A percentile compares a stretch with the other conserved stretches of the same genome.
These are phyloP conservation scores for Cordyceps cateniannulata DNA, from an alignment of 2,329 filamentous ascomycete species.

Conservation along the genomic window DNA sequence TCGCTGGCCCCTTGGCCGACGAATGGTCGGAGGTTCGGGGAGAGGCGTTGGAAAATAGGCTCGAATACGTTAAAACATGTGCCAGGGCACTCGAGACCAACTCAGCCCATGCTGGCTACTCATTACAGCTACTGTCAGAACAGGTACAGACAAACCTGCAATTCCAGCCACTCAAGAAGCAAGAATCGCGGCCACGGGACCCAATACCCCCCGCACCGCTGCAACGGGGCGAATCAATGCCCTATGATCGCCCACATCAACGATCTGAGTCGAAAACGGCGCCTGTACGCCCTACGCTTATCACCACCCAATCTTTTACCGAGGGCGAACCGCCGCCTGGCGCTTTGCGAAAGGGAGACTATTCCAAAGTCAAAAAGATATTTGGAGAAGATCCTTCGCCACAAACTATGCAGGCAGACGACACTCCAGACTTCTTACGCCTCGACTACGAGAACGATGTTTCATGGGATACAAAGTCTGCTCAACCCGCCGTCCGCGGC, in stretches of 20 bases:
- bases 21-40: conserved; percentile 94
- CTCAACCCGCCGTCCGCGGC: conserved; percentile 72
- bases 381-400: conserved; percentile 58
- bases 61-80: conserved; percentile 73
- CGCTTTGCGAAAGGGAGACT: conserved; percentile 52
- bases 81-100: conserved; percentile 78
- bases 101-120: conserved; percentile 80
- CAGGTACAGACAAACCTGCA: conserved; percentile 57
- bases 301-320: conserved; percentile 56
- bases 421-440: conserved; percentile 75
- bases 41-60: conserved; percentile 78
- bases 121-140: conserved; percentile 79
- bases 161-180: conserved; percentile 33
- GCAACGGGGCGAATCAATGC: conserved; percentile 51
- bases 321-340: conserved; percentile 50
- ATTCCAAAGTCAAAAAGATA: conserved; percentile 59
- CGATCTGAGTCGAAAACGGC: conserved; percentile 48
- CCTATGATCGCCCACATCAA: conserved; percentile 48
- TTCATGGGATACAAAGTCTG: conserved; percentile 78
- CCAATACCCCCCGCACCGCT: conserved; percentile 43
- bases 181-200: conserved; percentile 38
- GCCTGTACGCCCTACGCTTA: conserved; percentile 39
- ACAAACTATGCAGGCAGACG: conserved; percentile 51
- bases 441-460: conserved; percentile 87
- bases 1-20: conserved; percentile 86